phyloP scores from a whole-genome alignment of 176 grass and related monocot genomes.

The Rhipidocladum racemiflorum region DNA sequence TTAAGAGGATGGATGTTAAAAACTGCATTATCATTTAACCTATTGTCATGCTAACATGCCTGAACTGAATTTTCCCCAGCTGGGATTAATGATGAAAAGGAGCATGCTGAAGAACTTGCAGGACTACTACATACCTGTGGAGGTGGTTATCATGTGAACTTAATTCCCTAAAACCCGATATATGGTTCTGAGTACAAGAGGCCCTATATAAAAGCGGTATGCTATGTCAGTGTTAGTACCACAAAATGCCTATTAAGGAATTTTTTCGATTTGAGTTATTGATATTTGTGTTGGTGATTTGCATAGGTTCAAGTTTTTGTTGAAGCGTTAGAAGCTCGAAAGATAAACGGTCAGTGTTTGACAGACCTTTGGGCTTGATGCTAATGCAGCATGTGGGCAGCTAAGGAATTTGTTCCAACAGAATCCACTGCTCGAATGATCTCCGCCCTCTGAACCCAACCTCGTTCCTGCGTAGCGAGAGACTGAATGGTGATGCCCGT shows the following conservation, averaged over 20 bases:
- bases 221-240: background rate
- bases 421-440: slow-evolving; percentile 50
- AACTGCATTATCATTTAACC: background rate
- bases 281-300: background rate
- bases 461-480: slow-evolving; percentile 31
- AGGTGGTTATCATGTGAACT: slow-evolving; percentile 84
- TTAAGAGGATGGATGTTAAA: background rate
- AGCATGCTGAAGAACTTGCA: slow-evolving; percentile 71
- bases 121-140: slow-evolving; percentile 57
- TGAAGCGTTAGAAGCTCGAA: slow-evolving; percentile 60
- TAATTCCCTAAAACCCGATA: slow-evolving; percentile 95
- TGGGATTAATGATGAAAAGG: slow-evolving; percentile 76
- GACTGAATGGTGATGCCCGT: background rate
- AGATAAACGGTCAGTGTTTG: slow-evolving; percentile 73
- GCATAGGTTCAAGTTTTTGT: slow-evolving; percentile 64
- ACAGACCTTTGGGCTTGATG: slow-evolving; percentile 88
- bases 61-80: slow-evolving; percentile 38
- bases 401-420: slow-evolving; percentile 90
- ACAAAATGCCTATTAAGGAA: background rate
- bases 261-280: background rate
- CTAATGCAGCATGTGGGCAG: slow-evolving; percentile 90
- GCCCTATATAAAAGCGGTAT: slow-evolving; percentile 90
- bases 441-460: slow-evolving; percentile 21
- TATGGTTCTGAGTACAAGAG: slow-evolving; percentile 90
- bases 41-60: background rate